A percentile compares a stretch with the other conserved stretches of the same genome.
Conservation (phyloP, 2,329 filamentous ascomycete genomes). For the Exophiala dermatitidis region DNA sequence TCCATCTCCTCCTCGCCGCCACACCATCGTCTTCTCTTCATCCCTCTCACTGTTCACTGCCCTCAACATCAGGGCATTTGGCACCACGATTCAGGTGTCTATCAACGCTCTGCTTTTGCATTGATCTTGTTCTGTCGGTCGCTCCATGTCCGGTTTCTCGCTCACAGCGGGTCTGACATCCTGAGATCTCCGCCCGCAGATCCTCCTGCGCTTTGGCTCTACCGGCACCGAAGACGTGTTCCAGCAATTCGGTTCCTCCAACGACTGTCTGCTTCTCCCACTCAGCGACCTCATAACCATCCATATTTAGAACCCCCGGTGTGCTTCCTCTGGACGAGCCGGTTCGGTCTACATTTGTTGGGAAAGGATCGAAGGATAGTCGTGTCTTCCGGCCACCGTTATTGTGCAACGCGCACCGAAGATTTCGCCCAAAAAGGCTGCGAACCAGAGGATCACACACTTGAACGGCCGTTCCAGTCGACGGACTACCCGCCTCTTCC, state of each 20-base stretch:
- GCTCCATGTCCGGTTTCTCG: background rate
- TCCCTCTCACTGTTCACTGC: slow-evolving; percentile 1
- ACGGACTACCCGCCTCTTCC: background rate
- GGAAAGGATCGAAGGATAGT: background rate
- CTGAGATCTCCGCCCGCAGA: background rate
- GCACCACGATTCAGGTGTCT: background rate
- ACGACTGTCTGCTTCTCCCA: background rate
- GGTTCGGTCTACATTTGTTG: background rate
- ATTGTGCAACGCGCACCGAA: background rate
- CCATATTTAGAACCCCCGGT: background rate
- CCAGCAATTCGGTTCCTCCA: slow-evolving; percentile 1
- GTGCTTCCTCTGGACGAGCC: background rate
- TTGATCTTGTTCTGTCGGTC: background rate
- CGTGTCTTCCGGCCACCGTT: background rate
- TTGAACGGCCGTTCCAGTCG: too few species aligned
- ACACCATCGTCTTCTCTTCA: background rate
- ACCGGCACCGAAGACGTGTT: background rate
- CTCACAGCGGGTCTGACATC: background rate
- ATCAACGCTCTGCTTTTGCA: background rate
- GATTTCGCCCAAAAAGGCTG: background rate
- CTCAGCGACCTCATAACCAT: background rate
- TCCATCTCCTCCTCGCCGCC: background rate
- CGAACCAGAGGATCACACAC: background rate
- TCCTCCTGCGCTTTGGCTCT: slow-evolving; percentile 1
- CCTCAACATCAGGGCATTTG: background rate